phyloP scores from a whole-genome alignment of 1,284 basidiomycete genomes.

The Tilletia indica region DNA sequence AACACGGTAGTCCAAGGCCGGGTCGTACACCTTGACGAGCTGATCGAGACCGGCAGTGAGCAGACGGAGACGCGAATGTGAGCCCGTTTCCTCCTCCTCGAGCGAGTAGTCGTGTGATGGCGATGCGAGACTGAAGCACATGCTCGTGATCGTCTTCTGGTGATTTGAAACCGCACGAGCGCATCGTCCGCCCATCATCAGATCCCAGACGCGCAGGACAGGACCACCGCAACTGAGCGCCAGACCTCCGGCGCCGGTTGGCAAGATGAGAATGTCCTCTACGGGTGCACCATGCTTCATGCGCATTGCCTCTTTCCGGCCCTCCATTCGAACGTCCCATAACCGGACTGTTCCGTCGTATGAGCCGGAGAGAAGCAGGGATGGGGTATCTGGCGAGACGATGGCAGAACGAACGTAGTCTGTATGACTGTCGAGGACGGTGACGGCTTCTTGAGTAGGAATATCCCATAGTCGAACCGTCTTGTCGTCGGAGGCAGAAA shows the following conservation, averaged over 20 bases:
- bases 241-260: constrained; percentile 71
- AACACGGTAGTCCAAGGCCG: constrained; percentile 71
- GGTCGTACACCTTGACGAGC: constrained; percentile 97
- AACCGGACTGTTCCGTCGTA: constrained; percentile 90
- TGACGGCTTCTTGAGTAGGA: constrained; percentile 77
- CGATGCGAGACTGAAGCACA: constrained; percentile 57
- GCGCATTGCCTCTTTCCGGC: constrained; percentile 44
- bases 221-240: constrained; percentile 86
- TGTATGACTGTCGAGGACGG: constrained; percentile 78
- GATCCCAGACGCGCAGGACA: constrained; percentile 90
- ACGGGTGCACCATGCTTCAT: constrained; percentile 66
- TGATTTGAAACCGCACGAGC: constrained; percentile 67
- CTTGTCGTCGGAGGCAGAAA: constrained; percentile 94
- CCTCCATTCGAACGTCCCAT: constrained; percentile 71
- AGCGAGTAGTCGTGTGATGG: background rate
- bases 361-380: constrained; percentile 84
- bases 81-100: constrained; percentile 57
- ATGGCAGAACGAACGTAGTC: constrained; percentile 94
- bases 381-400: constrained; percentile 77
- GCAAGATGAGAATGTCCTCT: constrained; percentile 91
- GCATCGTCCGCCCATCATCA: constrained; percentile 79
- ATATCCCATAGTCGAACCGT: constrained; percentile 94
- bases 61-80: constrained; percentile 63
- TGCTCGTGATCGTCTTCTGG: constrained; percentile 91
- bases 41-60: constrained; percentile 90